Base-by-base conservation (phyloP, 352 stramenopile species). In the Nothophytophthora sp. region DNA sequence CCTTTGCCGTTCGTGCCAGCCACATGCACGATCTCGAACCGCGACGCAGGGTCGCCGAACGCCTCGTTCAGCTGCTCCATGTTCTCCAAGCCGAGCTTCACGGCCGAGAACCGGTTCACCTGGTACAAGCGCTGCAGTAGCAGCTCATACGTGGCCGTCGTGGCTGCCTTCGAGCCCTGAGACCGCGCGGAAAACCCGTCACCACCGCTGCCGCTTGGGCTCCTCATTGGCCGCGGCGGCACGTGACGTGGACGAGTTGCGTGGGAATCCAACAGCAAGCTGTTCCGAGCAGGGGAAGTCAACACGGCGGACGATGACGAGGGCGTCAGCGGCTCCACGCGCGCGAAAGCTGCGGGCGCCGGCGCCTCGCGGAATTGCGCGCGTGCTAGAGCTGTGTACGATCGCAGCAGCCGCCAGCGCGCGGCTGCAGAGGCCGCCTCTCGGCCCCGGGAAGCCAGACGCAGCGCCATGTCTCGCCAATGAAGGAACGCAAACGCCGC, bases 1-100 rank as follows among this genome's bases (percentile, higher is more conserved):
- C 86, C 97, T 64, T 99, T 99, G 37, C 97, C 97, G 57, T 99
- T 99, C 12, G 97, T 99, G 44, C 97, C 97, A 22, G 96, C 96
- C 34, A 99, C 86, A 65, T 99, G 97, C 34, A 99, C 70, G n/a
- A 98, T 77, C 28, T 92, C 76, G 10, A 97, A 81, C 16, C 86
- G 69, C 20, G 73, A 74, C 9, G 75, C 67, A 8, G 80, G 76
- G 44, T 90, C 67, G 29, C 77, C 73, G 52, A 90, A 91, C 25
- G 82, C 80, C 1, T 51, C 66, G 46, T 85, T 90, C 24, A 90
- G 65, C 55, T 88, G 70, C 55, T 92, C 61, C 77, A 99, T 98
- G 77, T 99, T 99, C 41, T 96, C 78, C 39, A 99, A 76, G 10
- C 96, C 96, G 51, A 99, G 78, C 77, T 99, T 99, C 27, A 98